Percentiles rank a stretch among this genome's conserved stretches.
Conservation (phyloP, 257 asterid genomes). For the Cynanchum wilfordii region DNA sequence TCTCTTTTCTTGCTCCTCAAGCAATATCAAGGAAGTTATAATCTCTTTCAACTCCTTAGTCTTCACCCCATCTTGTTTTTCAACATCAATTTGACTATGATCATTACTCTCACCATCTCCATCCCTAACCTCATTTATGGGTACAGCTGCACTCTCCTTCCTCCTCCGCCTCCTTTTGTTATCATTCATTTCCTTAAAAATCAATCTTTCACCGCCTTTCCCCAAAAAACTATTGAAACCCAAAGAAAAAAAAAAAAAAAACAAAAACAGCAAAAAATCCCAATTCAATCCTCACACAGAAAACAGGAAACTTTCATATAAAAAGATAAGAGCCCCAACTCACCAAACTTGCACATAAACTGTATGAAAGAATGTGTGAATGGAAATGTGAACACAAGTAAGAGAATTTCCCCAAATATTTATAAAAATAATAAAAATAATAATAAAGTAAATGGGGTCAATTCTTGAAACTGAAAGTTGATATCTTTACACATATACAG, state of each 20-base stretch:
- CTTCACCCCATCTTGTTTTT: constrained; percentile 48
- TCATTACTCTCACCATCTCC: constrained; percentile 7
- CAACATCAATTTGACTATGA: constrained; percentile 17
- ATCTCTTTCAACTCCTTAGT: constrained; percentile 75
- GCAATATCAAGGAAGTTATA: constrained; percentile 59
- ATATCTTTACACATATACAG: constrained; percentile 2
- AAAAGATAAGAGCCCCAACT: background rate
- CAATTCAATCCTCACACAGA: constrained; percentile 11
- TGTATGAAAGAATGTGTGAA: constrained; percentile 45
- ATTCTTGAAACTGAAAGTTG: constrained; percentile 21
- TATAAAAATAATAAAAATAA: too few relatives aligned
- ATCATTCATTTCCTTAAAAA: constrained; percentile 37
- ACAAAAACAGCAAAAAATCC: background rate
- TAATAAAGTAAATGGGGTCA: constrained; percentile 18
- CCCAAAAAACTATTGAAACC: background rate
- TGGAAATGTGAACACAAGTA: constrained; percentile 40
- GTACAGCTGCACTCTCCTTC: constrained; percentile 6
- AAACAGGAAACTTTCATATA: constrained; percentile 11
- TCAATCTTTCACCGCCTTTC: background rate
- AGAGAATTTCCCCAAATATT: constrained; percentile 20
- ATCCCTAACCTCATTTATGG: constrained; percentile 9
- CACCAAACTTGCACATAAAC: constrained; percentile 18
- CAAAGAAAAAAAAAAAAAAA: background rate
- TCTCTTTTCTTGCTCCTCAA: constrained; percentile 72
- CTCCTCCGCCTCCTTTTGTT: constrained; percentile 45